Evolutionary conservation across 163 green algal genomes (phyloP).

Genomic region (Scenedesmus sp.): DNA sequence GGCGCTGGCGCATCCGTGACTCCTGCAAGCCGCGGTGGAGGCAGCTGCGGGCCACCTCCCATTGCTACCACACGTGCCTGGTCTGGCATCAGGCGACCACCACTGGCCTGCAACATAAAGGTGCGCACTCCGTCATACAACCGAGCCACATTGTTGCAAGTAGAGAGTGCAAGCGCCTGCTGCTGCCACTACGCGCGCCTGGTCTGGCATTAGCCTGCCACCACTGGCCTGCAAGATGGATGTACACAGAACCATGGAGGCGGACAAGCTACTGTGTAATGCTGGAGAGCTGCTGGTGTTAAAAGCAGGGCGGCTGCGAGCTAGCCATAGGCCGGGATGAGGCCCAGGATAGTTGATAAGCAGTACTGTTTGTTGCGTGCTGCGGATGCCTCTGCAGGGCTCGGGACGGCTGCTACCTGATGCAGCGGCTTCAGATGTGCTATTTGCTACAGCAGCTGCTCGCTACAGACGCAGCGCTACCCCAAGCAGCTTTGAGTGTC

Average conservation of each 20-base stretch:
- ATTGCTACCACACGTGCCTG: slow-evolving; percentile 78
- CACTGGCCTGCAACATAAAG: slow-evolving; percentile 60
- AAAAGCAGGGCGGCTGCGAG: too few relatives aligned
- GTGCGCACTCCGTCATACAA: not conserved
- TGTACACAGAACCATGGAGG: too few relatives aligned
- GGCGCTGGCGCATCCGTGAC: slow-evolving; percentile 53
- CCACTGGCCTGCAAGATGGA: too few relatives aligned
- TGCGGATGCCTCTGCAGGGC: too few relatives aligned
- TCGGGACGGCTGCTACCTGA: too few relatives aligned
- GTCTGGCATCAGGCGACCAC: slow-evolving; percentile 70
- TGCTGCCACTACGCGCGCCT: not conserved
- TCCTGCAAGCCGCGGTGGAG: slow-evolving; percentile 78
- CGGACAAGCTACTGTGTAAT: not conserved
- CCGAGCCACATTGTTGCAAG: not conserved
- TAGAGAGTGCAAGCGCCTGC: not conserved
- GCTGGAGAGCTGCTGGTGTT: not conserved
- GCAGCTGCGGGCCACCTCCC: slow-evolving; percentile 77
- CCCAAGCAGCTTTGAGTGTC: too few relatives aligned
- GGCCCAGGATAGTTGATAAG: too few relatives aligned
- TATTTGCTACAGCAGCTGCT: not conserved
- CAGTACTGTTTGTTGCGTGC: too few relatives aligned
- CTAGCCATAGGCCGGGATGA: too few relatives aligned
- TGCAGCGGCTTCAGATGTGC: not conserved
- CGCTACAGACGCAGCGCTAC: not conserved
- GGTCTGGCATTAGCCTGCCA: too few relatives aligned